Evolutionary conservation across 1,284 basidiomycete species (phyloP), one percentile per base, ranked within the genome.

Genomic region (Anthracocystis panici-leucophaei): DNA sequence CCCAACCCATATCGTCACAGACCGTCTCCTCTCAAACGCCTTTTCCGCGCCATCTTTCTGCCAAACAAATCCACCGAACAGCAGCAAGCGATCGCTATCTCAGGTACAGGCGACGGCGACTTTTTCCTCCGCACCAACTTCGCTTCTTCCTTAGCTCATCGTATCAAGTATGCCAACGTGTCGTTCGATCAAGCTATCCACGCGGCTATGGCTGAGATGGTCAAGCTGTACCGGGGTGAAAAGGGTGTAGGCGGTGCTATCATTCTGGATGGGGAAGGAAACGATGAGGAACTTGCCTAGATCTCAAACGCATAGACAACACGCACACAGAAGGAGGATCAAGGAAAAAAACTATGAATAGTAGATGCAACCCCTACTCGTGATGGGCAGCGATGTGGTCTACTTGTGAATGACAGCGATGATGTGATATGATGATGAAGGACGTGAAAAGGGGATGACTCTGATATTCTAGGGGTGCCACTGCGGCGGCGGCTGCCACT

Each of bases 101-200:
- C 91, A 41, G 91, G 92, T 0, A 94, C 93, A 14, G 92, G 92
- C 3, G 90, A 93, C 78, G 93, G 92, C 62, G 92, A 94, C 86
- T 92, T 91, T 82, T 94, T 91, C 83, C 92, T 93, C 61, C 88
- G 92, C 48, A 88, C 88, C 59, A 89, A 89, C 27, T 90, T 91
- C 1, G 91, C 90, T 0, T 88, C 88, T 2, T 90, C 90, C 0
- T 88, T 93, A 42, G 91, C 90, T 5, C 88, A 87, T 65, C 88
- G 91, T 33, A 89, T 93, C 85, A 89, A 89, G 70, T 90, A 90
- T 77, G 66, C 40, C 41, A 40, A 45, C 29, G 29, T 29, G 0
- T 18, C 48, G 4, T 86, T 89, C 6, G 81, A 87, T 18, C 89
- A 92, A 73, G 83, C 90, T 3, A 72, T 93, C 21, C 78, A 87